Conservation (phyloP, 1,139 yeast genomes). For the Hemisphaericaspora xylanilytica region DNA sequence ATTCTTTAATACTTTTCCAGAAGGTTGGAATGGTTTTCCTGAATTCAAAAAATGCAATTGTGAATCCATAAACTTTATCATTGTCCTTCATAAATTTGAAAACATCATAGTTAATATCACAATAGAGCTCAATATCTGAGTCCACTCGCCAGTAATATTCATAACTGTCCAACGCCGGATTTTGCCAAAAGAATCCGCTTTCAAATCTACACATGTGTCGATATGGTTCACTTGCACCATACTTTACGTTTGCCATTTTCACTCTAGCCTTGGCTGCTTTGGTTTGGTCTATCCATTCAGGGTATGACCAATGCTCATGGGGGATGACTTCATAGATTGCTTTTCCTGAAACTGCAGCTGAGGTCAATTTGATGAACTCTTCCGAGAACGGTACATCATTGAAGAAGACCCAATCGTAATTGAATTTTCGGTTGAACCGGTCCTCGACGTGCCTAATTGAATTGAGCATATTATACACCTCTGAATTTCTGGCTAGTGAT, state of each 20-base stretch:
- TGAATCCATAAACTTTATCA: conserved; percentile 62
- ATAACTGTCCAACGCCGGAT: conserved; percentile 52
- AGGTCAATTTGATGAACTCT: conserved; percentile 52
- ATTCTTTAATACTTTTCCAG: conserved; percentile 55
- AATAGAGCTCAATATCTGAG: conserved; percentile 59
- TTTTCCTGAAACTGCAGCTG: conserved; percentile 55
- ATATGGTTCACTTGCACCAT: conserved; percentile 62
- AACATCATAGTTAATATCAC: conserved; percentile 66
- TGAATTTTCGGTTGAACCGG: conserved; percentile 62
- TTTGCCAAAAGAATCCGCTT: conserved; percentile 62
- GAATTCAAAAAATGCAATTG: conserved; percentile 64
- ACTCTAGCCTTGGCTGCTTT: conserved; percentile 51
- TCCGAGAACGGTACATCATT: conserved; percentile 61
- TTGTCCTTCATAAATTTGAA: conserved; percentile 61
- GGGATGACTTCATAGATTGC: conserved; percentile 63
- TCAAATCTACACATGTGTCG: conserved; percentile 79
- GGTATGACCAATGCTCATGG: conserved; percentile 68
- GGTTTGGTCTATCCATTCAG: conserved; percentile 62
- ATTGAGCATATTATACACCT: conserved; percentile 58
- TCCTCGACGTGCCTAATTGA: conserved; percentile 71
- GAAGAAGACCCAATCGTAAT: conserved; percentile 80
- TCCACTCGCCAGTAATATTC: conserved; percentile 76
- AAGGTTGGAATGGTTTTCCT: conserved; percentile 55
- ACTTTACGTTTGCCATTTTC: conserved; percentile 41
- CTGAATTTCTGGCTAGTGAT: conserved; percentile 60